Base-by-base conservation (phyloP, 1,284 basidiomycete genomes). In the Anthracocystis panici-leucophaei region DNA sequence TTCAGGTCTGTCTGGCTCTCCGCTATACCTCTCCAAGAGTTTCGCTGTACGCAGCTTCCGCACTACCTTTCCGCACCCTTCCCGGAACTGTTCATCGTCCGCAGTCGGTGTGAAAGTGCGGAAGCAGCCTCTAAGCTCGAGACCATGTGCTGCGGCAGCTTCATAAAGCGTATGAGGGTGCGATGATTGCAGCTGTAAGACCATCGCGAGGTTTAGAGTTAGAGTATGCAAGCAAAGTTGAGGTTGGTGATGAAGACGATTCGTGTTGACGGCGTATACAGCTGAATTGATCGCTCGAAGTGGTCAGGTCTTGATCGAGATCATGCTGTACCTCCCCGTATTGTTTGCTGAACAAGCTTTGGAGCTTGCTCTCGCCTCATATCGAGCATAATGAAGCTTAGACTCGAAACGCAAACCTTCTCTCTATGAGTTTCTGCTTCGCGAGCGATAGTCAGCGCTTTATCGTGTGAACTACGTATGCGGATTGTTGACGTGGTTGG, bases 31-130 rank as follows among this genome's bases (percentile, higher is more conserved):
- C 20, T 21, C 53, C 40, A 21, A 33, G 41, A 18, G 14, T 31
- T 33, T 33, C 38, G 53, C 53, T 55, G 40, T 55, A 33, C 20
- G 41, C 21, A 23, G 53, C 10, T 51, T 14, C 33, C 49, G 33
- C 49, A 51, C 35, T 38, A 27, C 27, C 27, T 16, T 46, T 38
- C 41, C 54, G 31, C 31, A 46, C 16, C 10, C 7, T 42, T 29
- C 33, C 53, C 53, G 53, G 42, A 55, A 25, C 12, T 18, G 41
- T 5, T 55, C 53, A 29, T 45, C 40, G 8, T 10, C 25, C 20
- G 29, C 23, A 53, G 16, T 27, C 25, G 35, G 2, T 2, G 5
- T 18, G 9, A 18, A 20, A 20, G 49, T 50, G 48, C 48, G 49
- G 49, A 48, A 48, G 46, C 16, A 29, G 46, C 14, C 1, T 27